Evolutionary conservation across 805 yeast species (phyloP), one percentile per base, ranked within the genome.

Genomic region (Sugiyamaella boreocaroliniensis): DNA sequence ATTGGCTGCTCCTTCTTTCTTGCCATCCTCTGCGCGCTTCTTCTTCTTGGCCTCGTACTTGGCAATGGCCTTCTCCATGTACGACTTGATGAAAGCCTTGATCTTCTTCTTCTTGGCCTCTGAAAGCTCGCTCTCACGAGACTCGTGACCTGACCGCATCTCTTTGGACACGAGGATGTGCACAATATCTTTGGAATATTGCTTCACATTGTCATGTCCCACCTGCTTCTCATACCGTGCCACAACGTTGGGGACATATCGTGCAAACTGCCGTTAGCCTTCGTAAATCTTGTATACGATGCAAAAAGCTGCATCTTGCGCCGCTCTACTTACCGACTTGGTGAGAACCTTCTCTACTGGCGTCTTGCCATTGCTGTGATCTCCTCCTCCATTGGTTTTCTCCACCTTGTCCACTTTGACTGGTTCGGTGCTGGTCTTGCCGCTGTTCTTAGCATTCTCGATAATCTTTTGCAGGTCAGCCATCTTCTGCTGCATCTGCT

Each of bases 151-250:
- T 3, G 60, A 55, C 54, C 76, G 77, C 52, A 77, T 47, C 66
- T 89, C 97, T 65, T 92, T 93, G 4, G 76, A 75, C 0, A 82
- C 79, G 44, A 93, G 71, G 0, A 73, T 69, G 57, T 81, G 78
- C 4, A 84, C 89, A 53, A 92, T 80, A 48, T 89, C 96, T 55
- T 81, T 78, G 2, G 96, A 87, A 68, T 89, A 85, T 40, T 76
- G 76, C 68, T 90, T 92, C 49, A 88, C 63, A 52, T 80, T 76
- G 4, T 86, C 95, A 53, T 80, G 82, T 4, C 89, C 89, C 19
- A 92, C 73, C 50, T 81, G 82, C 2, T 73, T 64, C 58, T 80
- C 84, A 66, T 85, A 80, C 58, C 79, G 80, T 58, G 82, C 81
- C 51, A 90, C 74, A 63, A 86, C 68, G 61, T 89, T 89, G 9